Percentiles rank a stretch among this genome's conserved stretches.
Evolutionary conservation across 306 rosid genomes (phyloP).

Genomic region (Prunus persica): Prunus_persica_NCBIv2 NC_034014.1:1871501-1872000

Average conservation of each 20-base stretch:
- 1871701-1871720: conserved; percentile 57
- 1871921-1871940: not conserved
- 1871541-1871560: conserved; percentile 75
- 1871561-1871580: conserved; percentile 95
- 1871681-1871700: no score
- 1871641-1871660: not conserved
- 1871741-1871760: conserved; percentile 98
- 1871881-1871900: not conserved
- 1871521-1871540: conserved; percentile 45
- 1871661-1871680: not conserved
- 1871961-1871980: not conserved
- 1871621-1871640: no score
- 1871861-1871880: not conserved
- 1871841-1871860: no score
- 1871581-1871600: conserved; percentile 98
- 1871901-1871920: not conserved
- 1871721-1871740: conserved; percentile 99
- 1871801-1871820: not conserved
- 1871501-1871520: conserved; percentile 62
- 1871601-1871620: conserved; percentile 32
- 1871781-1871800: conserved; percentile 99
- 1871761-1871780: conserved; percentile 99
- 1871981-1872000: not conserved
- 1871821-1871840: conserved; percentile 11
- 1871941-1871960: conserved; percentile 36